Percentiles rank a stretch among this genome's conserved stretches.
Conservation (phyloP, 2,329 filamentous ascomycete species). For the Claviceps pazoutovae region DNA sequence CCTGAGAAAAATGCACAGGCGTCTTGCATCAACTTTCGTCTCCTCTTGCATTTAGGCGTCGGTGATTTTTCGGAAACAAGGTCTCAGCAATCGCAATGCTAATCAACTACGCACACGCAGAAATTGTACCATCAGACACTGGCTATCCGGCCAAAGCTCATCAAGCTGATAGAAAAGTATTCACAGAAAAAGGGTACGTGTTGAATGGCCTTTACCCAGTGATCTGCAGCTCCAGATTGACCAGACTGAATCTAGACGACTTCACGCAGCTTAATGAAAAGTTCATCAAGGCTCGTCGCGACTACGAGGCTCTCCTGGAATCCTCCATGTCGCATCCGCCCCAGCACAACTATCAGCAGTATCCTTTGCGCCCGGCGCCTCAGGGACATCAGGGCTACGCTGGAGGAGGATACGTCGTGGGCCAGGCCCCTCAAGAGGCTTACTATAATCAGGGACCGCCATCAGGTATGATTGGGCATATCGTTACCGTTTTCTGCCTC, state of each 20-base stretch:
- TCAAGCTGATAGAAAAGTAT: conserved; percentile 97
- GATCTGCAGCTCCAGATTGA: not conserved
- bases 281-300: conserved; percentile 94
- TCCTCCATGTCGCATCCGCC: conserved; percentile 93
- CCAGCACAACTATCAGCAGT: conserved; percentile 62
- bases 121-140: conserved; percentile 85
- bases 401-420: conserved; percentile 27
- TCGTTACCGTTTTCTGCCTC: too few relatives aligned
- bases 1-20: too few relatives aligned
- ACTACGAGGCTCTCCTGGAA: conserved; percentile 93
- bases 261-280: conserved; percentile 98
- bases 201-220: too few relatives aligned
- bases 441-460: conserved; percentile 50
- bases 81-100: conserved; percentile 11
- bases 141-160: conserved; percentile 88
- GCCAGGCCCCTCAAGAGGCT: conserved; percentile 39
- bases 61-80: too few relatives aligned
- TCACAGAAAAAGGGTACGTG: conserved; percentile 87
- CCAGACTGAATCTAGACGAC: conserved; percentile 50
- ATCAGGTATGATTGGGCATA: conserved; percentile 9
- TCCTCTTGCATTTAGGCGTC: too few relatives aligned
- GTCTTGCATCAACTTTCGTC: too few relatives aligned
- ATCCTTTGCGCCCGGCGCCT: conserved; percentile 38
- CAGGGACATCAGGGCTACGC: conserved; percentile 34
- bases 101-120: conserved; percentile 21